Evolutionary conservation across 805 yeast genomes (phyloP).

Genomic region (Yamadazyma insecticola): DNA sequence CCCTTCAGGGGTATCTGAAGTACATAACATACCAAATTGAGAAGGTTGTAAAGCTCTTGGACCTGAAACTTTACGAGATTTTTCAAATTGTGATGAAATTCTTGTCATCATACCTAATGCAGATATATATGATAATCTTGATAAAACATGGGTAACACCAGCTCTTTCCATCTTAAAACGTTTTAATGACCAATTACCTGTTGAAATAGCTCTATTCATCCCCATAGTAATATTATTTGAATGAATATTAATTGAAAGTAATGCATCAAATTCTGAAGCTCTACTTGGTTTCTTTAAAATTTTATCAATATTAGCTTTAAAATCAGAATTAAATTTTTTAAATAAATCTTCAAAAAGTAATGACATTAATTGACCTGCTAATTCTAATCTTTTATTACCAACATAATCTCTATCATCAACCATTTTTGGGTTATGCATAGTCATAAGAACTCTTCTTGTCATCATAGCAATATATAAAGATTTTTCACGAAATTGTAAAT

Average conservation of each 20-base stretch:
- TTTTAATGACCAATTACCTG: conserved; percentile 98
- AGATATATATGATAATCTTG: conserved; percentile 85
- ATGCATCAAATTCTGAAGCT: conserved; percentile 92
- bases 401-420: conserved; percentile 99
- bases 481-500: conserved; percentile 86
- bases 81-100: conserved; percentile 97
- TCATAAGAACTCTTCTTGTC: conserved; percentile 95
- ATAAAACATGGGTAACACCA: conserved; percentile 95
- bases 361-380: conserved; percentile 97
- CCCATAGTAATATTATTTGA: conserved; percentile 93
- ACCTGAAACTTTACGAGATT: conserved; percentile 95
- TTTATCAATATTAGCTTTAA: conserved; percentile 91
- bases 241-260: conserved; percentile 83
- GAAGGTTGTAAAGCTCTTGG: conserved; percentile 99
- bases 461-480: conserved; percentile 92
- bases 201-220: conserved; percentile 91
- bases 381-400: conserved; percentile 93
- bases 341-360: conserved; percentile 93
- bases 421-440: conserved; percentile 89
- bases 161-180: conserved; percentile 99
- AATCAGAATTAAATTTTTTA: conserved; percentile 92
- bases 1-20: conserved; percentile 99
- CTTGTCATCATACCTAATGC: conserved; percentile 99
- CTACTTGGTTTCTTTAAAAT: conserved; percentile 90
- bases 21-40: conserved; percentile 98